phyloP scores from a whole-genome alignment of 192 early-diverging fungal species.

The Endogone sp. region DNA sequence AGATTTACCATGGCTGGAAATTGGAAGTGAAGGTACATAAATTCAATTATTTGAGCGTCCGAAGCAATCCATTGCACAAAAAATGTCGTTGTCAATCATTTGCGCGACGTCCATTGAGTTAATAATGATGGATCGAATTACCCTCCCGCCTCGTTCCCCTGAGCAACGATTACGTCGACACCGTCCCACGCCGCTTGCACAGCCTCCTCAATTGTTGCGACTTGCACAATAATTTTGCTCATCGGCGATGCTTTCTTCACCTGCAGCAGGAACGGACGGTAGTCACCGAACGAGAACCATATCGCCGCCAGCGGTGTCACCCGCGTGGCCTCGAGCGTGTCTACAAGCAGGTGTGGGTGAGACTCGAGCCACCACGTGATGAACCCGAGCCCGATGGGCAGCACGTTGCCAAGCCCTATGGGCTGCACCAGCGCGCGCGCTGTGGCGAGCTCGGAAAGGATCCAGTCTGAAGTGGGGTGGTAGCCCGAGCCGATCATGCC shows the following conservation, averaged over 20 bases:
- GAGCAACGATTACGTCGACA: conserved; percentile 46
- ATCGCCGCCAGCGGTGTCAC: conserved; percentile 30
- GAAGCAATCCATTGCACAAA: too few relatives aligned
- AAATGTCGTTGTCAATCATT: background rate
- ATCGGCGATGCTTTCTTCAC: conserved; percentile 19
- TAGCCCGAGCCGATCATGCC: background rate
- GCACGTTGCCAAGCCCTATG: background rate
- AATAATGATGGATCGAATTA: background rate
- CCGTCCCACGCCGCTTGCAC: conserved; percentile 26
- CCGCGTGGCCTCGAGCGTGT: conserved; percentile 10
- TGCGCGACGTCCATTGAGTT: background rate
- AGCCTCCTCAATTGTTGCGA: conserved; percentile 42
- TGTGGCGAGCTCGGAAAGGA: too few relatives aligned
- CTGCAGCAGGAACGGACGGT: conserved; percentile 22
- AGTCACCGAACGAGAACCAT: conserved; percentile 44
- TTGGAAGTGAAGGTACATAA: too few relatives aligned
- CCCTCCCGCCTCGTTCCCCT: conserved; percentile 45
- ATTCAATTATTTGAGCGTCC: too few relatives aligned
- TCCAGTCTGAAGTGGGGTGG: too few relatives aligned
- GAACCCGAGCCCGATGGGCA: conserved; percentile 37
- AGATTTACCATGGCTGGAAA: background rate
- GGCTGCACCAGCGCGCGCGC: too few relatives aligned
- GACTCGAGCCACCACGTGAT: conserved; percentile 33
- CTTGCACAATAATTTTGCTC: conserved; percentile 38
- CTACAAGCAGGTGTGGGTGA: conserved; percentile 30